Conservation (phyloP, 192 early-diverging fungal genomes). For the Linnemannia exigua region DNA sequence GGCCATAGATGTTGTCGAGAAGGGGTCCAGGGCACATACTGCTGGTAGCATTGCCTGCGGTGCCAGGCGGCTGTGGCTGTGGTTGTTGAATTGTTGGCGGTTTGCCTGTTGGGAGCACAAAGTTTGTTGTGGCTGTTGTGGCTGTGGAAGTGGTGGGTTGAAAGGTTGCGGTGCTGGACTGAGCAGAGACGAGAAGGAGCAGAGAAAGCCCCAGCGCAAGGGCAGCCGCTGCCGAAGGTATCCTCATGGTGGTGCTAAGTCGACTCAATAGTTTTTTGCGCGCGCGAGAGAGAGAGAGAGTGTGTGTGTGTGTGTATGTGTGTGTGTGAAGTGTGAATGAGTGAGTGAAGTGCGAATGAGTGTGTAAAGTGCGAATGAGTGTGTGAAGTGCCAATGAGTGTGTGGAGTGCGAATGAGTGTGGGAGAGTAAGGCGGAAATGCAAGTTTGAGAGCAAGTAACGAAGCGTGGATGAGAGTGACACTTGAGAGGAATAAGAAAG, state of each 20-base stretch:
- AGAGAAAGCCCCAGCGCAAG: slow-evolving; percentile 3
- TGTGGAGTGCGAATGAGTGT: neutral
- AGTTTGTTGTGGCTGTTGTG: slow-evolving; percentile 20
- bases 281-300: neutral
- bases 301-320: neutral
- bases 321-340: neutral
- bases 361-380: neutral
- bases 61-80: neutral
- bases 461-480: neutral
- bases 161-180: neutral
- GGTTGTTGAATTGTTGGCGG: neutral
- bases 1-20: slow-evolving; percentile 28
- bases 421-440: neutral
- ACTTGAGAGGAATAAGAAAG: neutral
- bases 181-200: slow-evolving; percentile 6
- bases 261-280: neutral
- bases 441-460: neutral
- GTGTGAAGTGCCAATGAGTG: neutral
- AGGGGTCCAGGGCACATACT: slow-evolving; percentile 24
- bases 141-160: neutral
- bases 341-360: neutral
- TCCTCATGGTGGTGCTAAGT: slow-evolving; percentile 7
- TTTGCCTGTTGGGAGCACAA: slow-evolving; percentile 18
- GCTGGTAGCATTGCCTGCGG: slow-evolving; percentile 13
- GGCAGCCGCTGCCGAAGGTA: neutral